Conservation (phyloP, 2,329 filamentous ascomycete genomes). For the Lecanicillium sp. region DNA sequence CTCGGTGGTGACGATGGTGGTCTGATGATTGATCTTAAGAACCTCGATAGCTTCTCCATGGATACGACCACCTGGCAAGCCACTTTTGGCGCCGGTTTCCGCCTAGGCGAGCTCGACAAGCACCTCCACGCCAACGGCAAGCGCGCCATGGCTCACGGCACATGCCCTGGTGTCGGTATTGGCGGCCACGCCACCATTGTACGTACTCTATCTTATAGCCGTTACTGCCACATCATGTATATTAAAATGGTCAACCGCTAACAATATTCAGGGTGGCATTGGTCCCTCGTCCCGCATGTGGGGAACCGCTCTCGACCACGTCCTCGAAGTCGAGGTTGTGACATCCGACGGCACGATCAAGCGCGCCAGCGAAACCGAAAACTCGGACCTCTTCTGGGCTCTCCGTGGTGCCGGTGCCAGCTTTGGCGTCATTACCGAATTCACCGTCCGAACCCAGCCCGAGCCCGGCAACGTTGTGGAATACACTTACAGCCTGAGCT, state of each 20-base stretch:
- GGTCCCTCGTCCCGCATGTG: constrained; percentile 53
- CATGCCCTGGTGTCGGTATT: constrained; percentile 51
- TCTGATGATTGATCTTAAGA: constrained; percentile 46
- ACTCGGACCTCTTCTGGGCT: constrained; percentile 49
- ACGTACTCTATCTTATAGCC: constrained; percentile 15
- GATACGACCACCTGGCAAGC: constrained; percentile 44
- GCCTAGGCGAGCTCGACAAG: constrained; percentile 43
- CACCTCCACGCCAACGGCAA: constrained; percentile 41
- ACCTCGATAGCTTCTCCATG: constrained; percentile 46
- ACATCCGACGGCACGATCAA: constrained; percentile 46
- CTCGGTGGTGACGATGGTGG: constrained; percentile 43
- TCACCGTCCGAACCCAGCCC: constrained; percentile 46
- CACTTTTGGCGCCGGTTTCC: constrained; percentile 45
- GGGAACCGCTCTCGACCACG: constrained; percentile 48
- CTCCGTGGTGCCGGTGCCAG: constrained; percentile 48
- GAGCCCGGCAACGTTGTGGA: constrained; percentile 49
- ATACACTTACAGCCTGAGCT: constrained; percentile 48
- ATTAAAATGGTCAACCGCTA: background rate
- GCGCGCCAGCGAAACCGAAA: constrained; percentile 36
- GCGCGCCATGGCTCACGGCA: constrained; percentile 52
- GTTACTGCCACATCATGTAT: too few relatives aligned
- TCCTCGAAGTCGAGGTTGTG: constrained; percentile 48
- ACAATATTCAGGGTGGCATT: constrained; percentile 37
- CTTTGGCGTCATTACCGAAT: constrained; percentile 51
- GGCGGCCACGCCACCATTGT: constrained; percentile 52